These are phyloP conservation scores for Lentinula novae-zelandiae DNA, from an alignment of 1,284 basidiomycete genomes.

Conservation along the genomic window DNA sequence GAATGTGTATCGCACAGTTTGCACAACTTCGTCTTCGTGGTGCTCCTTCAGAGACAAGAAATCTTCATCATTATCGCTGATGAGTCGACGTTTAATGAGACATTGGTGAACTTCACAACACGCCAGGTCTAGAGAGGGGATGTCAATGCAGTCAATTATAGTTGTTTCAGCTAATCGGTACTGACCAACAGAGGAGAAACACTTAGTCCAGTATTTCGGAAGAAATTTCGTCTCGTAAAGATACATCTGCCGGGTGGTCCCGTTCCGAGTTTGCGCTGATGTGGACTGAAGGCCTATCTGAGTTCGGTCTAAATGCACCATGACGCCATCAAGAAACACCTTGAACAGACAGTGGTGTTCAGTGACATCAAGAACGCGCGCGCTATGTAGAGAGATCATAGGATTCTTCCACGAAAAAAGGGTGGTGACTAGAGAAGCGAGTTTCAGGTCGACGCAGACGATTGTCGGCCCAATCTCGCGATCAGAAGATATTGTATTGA, in stretches of 20 bases:
- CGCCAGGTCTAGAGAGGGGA: background rate
- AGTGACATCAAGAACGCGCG: background rate
- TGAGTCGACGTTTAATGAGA: background rate
- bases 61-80: background rate
- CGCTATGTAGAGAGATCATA: background rate
- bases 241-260: background rate
- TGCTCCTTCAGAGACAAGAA: background rate
- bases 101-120: background rate
- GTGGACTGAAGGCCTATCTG: background rate
- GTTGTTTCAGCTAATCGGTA: background rate
- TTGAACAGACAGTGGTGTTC: constrained; percentile 6
- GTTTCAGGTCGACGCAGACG: background rate
- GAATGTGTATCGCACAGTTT: background rate
- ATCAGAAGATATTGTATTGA: background rate
- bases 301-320: constrained; percentile 6
- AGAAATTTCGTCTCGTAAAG: constrained; percentile 1
- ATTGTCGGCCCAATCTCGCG: background rate
- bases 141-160: background rate
- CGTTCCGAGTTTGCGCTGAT: background rate
- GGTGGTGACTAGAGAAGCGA: background rate
- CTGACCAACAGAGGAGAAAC: background rate
- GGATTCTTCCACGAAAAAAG: background rate
- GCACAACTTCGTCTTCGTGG: background rate
- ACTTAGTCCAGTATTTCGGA: background rate
- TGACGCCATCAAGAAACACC: background rate